Evolutionary conservation across 2,329 filamentous ascomycete genomes (phyloP), one percentile per base, ranked within the genome.

Genomic region (Thielaviopsis punctulata): DNA sequence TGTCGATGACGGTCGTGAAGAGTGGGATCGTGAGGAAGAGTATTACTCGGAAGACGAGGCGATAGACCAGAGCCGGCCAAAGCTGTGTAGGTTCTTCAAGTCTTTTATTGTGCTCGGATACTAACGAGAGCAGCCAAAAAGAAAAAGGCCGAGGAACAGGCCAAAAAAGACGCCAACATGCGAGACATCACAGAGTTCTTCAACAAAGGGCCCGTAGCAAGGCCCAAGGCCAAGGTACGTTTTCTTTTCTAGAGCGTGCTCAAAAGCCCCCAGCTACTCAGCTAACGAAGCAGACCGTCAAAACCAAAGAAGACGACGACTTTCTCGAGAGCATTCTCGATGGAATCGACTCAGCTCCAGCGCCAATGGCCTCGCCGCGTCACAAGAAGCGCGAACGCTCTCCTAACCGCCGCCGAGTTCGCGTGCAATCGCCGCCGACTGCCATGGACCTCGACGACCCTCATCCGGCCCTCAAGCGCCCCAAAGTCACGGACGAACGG

Each of bases 141-240:
- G 60, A 89, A 86, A 65, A 83, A 84, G 15, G 86, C 95, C 60
- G 86, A 94, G 59, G 88, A 95, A 54, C 80, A 85, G 57, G 81
- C 87, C 54, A 84, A 86, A 63, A 79, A 84, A 61, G 86, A 94
- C 60, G 88, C 86, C 64, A 86, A 88, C 58, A 88, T 93, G 65
- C 84, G 85, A 62, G 84, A 88, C 59, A 96, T 98, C 63, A 88
- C 83, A 66, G 90, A 93, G 61, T 98, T 93, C 68, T 96, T 98
- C 64, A 90, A 77, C 59, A 85, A 84, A 59, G 87, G 86, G 52
- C 76, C 78, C 30, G 71, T 55, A 58, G 66, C 75, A 49, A 81
- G 80, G 53, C 72, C 82, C 13, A 96, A 95, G 64, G 74, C 84
- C 18, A 96, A 95, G 76, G 87, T 89, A 66, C 54, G 39, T 36